Evolutionary conservation across 441 rosid genomes (phyloP).

Genomic region (Pelargonium myrrhifolium): DNA sequence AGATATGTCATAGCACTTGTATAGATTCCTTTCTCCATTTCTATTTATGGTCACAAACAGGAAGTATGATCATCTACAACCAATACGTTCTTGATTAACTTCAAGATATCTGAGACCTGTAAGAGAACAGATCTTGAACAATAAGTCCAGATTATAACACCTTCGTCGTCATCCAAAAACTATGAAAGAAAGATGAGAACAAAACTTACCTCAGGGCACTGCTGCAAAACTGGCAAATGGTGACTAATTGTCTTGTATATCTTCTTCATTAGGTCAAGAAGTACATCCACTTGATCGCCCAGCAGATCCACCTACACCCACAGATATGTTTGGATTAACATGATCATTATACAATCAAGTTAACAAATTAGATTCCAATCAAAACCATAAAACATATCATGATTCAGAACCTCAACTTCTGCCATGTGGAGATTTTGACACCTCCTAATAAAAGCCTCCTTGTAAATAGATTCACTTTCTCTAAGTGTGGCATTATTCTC

Average conservation of each 20-base stretch:
- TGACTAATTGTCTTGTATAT: conserved; percentile 35
- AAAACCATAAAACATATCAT: not conserved
- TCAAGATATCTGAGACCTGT: conserved; percentile 47
- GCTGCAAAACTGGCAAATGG: conserved; percentile 36
- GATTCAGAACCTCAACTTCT: conserved; percentile 59
- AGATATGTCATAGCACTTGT: no score
- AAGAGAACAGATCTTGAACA: not conserved
- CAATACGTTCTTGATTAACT: conserved; percentile 44
- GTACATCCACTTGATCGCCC: conserved; percentile 69
- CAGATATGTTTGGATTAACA: not conserved
- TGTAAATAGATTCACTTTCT: conserved; percentile 41
- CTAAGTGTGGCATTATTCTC: conserved; percentile 23
- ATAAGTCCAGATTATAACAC: not conserved
- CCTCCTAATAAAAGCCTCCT: conserved; percentile 49
- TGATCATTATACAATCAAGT: not conserved
- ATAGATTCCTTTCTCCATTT: no score
- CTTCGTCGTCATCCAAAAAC: not conserved
- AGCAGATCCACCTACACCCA: conserved; percentile 62
- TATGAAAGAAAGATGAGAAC: no score
- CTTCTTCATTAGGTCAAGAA: conserved; percentile 42
- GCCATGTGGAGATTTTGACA: conserved; percentile 70
- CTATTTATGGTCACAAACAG: no score
- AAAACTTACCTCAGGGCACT: conserved; percentile 38
- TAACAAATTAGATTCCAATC: not conserved
- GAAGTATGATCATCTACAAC: conserved; percentile 13